A percentile compares a stretch with the other conserved stretches of the same genome.
These are phyloP conservation scores for Trichosanthes cucumerina DNA, from an alignment of 306 rosid species.

Conservation along the genomic window DNA sequence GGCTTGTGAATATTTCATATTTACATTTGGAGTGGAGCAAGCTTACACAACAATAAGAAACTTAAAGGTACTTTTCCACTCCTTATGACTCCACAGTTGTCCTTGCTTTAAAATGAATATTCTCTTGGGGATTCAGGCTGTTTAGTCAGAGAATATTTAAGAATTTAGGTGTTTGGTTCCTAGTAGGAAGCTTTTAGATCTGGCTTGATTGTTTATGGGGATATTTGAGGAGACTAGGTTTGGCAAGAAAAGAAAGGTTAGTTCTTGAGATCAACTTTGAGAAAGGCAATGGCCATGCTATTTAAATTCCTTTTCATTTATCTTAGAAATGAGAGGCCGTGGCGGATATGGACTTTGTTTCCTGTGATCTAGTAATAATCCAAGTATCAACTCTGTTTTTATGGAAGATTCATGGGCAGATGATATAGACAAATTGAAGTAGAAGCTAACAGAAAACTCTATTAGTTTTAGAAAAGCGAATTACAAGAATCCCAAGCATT, in stretches of 20 bases:
- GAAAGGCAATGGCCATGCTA: not conserved
- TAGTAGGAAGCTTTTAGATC: not conserved
- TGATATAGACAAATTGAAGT: not conserved
- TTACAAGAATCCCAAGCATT: not conserved
- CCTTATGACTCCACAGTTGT: not conserved
- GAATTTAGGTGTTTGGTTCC: not conserved
- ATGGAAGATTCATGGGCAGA: not conserved
- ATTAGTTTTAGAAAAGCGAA: too few relatives aligned
- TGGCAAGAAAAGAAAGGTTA: not conserved
- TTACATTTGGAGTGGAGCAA: slow-evolving; percentile 67
- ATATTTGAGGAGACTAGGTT: not conserved
- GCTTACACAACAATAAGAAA: slow-evolving; percentile 70
- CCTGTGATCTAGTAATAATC: not conserved
- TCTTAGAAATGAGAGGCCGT: not conserved
- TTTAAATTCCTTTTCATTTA: not conserved
- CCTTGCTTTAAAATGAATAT: not conserved
- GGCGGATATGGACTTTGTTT: not conserved
- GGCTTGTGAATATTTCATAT: slow-evolving; percentile 75
- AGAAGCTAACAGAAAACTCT: not conserved
- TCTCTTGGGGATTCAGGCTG: not conserved
- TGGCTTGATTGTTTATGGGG: not conserved
- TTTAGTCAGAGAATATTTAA: not conserved
- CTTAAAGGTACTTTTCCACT: slow-evolving; percentile 52
- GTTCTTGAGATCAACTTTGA: not conserved
- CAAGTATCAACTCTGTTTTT: not conserved